Percentiles rank a stretch among this genome's conserved stretches.
Evolutionary conservation across 208 protist species (phyloP).

Genomic region (Acanthamoeba polyphaga): DNA sequence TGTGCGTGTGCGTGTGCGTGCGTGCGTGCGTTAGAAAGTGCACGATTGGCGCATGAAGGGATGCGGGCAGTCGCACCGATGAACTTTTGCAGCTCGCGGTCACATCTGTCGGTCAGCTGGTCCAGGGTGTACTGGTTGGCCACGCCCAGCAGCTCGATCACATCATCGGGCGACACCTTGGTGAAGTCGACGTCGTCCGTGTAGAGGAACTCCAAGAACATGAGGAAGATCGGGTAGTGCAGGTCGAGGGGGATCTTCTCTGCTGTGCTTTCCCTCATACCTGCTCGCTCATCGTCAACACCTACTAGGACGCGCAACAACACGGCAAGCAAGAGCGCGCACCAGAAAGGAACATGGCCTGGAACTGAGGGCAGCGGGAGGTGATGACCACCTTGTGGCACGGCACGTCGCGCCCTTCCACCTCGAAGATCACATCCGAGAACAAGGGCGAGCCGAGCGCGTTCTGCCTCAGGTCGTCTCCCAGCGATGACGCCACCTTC

Average conservation of each 20-base stretch:
- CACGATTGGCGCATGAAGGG: not conserved
- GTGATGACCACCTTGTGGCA: slow-evolving; percentile 71
- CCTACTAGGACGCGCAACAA: not conserved
- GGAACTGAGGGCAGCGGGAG: slow-evolving; percentile 55
- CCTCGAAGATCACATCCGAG: slow-evolving; percentile 50
- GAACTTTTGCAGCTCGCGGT: not conserved
- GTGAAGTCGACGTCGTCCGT: slow-evolving; percentile 45
- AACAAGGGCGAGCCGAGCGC: slow-evolving; percentile 26
- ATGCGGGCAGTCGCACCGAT: not conserved
- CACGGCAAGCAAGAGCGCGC: not conserved
- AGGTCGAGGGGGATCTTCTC: slow-evolving; percentile 24
- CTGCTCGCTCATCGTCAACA: not conserved
- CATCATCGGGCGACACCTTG: slow-evolving; percentile 50
- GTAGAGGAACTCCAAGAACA: slow-evolving; percentile 66
- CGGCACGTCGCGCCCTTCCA: slow-evolving; percentile 30
- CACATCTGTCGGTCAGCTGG: slow-evolving; percentile 15
- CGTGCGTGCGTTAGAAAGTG: not conserved
- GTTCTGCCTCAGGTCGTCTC: slow-evolving; percentile 6
- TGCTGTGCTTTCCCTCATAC: slow-evolving; percentile 64
- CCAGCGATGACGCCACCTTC: slow-evolving; percentile 3
- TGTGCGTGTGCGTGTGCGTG: not conserved
- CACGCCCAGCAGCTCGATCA: slow-evolving; percentile 38
- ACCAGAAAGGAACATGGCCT: slow-evolving; percentile 71
- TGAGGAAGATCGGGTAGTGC: slow-evolving; percentile 39
- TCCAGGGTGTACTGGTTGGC: slow-evolving; percentile 65